Evolutionary conservation across 2,329 filamentous ascomycete genomes (phyloP).

Genomic region (Colletotrichum phormii): DNA sequence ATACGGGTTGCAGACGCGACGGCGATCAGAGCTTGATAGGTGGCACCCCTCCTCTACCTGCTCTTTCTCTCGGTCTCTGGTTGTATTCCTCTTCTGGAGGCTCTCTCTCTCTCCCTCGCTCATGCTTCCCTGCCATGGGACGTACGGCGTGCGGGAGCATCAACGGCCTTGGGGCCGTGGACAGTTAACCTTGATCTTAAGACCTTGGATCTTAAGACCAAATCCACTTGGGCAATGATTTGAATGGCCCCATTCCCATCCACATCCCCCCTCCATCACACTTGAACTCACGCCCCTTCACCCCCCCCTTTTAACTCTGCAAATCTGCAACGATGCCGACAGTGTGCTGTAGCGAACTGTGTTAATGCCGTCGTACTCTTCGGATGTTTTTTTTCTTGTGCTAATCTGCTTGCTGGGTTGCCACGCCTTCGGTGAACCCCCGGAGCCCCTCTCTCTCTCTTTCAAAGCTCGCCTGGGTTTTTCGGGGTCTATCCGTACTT

Average conservation of each 20-base stretch:
- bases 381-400: constrained; percentile 7
- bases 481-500: not conserved
- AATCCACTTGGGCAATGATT: not conserved
- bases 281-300: not conserved
- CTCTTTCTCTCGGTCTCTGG: not conserved
- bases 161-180: constrained; percentile 5
- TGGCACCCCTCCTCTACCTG: not conserved
- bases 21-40: constrained; percentile 29
- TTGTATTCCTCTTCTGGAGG: not conserved
- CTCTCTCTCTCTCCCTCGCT: not conserved
- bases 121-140: constrained; percentile 15
- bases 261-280: not conserved
- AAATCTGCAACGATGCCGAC: constrained; percentile 10
- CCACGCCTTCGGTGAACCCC: not conserved
- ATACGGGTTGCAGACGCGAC: constrained; percentile 21
- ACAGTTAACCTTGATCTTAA: constrained; percentile 9
- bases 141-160: not conserved
- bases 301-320: not conserved
- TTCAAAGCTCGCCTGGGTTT: not conserved
- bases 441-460: not conserved
- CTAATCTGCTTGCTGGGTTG: not conserved
- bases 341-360: constrained; percentile 23
- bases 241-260: not conserved
- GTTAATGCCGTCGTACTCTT: constrained; percentile 16
- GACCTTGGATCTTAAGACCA: not conserved